Evolutionary conservation across 2,329 filamentous ascomycete genomes (phyloP).

Genomic region (Drechslerella stenobrocha): DNA sequence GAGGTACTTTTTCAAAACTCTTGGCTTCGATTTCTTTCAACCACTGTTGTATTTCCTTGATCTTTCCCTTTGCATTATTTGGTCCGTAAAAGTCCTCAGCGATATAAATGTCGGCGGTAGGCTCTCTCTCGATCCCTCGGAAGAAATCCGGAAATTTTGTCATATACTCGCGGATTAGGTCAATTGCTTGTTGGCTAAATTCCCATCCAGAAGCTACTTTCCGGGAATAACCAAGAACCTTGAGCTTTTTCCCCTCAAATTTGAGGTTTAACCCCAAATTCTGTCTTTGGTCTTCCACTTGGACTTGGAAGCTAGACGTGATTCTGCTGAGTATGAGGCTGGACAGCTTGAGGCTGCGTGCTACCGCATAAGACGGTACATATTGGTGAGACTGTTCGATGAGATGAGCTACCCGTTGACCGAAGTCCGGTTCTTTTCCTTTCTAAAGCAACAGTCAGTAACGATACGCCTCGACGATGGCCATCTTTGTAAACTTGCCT

Average conservation of each 20-base stretch:
- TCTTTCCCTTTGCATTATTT: conserved; percentile 71
- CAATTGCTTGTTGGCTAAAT: conserved; percentile 81
- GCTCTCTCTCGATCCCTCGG: conserved; percentile 79
- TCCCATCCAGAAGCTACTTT: conserved; percentile 89
- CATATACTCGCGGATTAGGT: conserved; percentile 85
- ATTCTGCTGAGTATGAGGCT: conserved; percentile 91
- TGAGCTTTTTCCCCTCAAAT: conserved; percentile 92
- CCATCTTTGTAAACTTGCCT: conserved; percentile 8
- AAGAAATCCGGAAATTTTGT: conserved; percentile 93
- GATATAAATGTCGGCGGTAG: conserved; percentile 78
- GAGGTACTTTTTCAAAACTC: conserved; percentile 90
- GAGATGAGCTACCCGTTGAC: conserved; percentile 70
- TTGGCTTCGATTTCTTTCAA: conserved; percentile 88
- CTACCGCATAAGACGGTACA: conserved; percentile 83
- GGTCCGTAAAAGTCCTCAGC: conserved; percentile 85
- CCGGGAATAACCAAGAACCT: conserved; percentile 92
- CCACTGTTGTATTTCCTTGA: conserved; percentile 94
- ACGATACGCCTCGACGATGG: not conserved
- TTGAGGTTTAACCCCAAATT: conserved; percentile 96
- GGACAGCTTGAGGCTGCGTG: conserved; percentile 77
- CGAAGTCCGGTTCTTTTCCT: conserved; percentile 78
- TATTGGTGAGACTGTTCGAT: conserved; percentile 75
- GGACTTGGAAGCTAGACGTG: conserved; percentile 88
- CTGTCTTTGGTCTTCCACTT: conserved; percentile 76
- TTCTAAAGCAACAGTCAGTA: conserved; percentile 55